These are phyloP conservation scores for Mycena metata DNA, from an alignment of 768 basidiomycete species.

Conservation along the genomic window DNA sequence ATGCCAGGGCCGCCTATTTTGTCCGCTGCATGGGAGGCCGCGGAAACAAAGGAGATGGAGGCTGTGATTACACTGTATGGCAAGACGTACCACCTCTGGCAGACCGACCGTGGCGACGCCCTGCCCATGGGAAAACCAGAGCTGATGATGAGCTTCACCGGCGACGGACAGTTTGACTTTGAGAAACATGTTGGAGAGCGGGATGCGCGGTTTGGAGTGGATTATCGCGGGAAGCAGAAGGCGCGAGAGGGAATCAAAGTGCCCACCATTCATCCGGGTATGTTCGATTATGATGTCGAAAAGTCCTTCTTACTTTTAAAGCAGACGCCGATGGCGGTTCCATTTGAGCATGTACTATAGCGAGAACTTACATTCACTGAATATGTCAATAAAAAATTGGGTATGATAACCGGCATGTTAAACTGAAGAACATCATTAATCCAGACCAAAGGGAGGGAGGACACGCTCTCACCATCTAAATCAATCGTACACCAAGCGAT, in stretches of 20 bases:
- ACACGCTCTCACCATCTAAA: too few relatives aligned
- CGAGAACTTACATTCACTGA: too few relatives aligned
- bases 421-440: too few relatives aligned
- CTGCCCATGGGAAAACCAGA: conserved; percentile 34
- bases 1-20: conserved; percentile 30
- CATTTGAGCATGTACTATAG: background rate
- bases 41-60: conserved; percentile 40
- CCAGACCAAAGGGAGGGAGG: too few relatives aligned
- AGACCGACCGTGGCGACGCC: conserved; percentile 36
- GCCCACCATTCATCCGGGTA: conserved; percentile 20
- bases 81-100: conserved; percentile 37
- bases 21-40: conserved; percentile 32
- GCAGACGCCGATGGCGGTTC: conserved; percentile 17
- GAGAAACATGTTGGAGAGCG: conserved; percentile 28
- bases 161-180: conserved; percentile 35
- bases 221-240: conserved; percentile 32
- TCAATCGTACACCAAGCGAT: too few relatives aligned
- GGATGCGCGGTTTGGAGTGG: conserved; percentile 18
- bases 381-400: too few relatives aligned
- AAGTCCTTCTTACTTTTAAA: background rate
- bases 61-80: conserved; percentile 33
- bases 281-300: background rate
- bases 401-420: too few relatives aligned
- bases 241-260: conserved; percentile 37
- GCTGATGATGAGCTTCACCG: conserved; percentile 39